phyloP scores from a whole-genome alignment of 148 eudicot species.

The Oxyria digyna region DNA sequence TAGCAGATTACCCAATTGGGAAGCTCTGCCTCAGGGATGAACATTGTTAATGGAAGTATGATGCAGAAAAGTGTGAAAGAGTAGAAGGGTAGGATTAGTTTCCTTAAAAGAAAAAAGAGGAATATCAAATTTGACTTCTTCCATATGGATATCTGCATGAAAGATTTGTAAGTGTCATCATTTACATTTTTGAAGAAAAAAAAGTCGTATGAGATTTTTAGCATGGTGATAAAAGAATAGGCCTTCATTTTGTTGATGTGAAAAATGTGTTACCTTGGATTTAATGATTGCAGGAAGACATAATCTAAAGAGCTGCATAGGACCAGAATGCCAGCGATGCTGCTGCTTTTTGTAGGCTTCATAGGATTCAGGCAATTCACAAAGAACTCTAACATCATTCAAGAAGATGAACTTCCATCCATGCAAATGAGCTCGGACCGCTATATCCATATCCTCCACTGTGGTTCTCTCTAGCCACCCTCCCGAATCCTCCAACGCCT shows the following conservation, averaged over 20 bases:
- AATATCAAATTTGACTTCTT: conserved; percentile 51
- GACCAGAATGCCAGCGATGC: conserved; percentile 72
- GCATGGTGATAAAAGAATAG: too few species aligned
- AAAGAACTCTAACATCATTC: conserved; percentile 43
- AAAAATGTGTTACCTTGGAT: conserved; percentile 30
- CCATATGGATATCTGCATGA: conserved; percentile 44
- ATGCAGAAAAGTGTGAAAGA: conserved; percentile 56
- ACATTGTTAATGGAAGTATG: conserved; percentile 59
- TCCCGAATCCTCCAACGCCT: conserved; percentile 54
- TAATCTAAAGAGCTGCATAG: conserved; percentile 55
- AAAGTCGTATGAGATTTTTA: too few species aligned
- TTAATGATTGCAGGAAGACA: conserved; percentile 42
- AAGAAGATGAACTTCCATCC: conserved; percentile 62
- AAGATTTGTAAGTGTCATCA: background rate
- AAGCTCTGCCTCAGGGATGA: conserved; percentile 53
- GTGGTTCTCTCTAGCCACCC: conserved; percentile 76
- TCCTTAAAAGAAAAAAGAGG: conserved; percentile 56
- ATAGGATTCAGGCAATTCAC: conserved; percentile 59
- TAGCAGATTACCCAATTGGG: conserved; percentile 61
- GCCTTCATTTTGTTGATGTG: background rate
- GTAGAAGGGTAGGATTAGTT: conserved; percentile 55
- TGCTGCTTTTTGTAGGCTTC: conserved; percentile 60
- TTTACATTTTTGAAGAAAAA: too few species aligned
- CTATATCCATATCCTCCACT: conserved; percentile 65
- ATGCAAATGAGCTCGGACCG: conserved; percentile 52